Evolutionary conservation across 1,139 yeast species (phyloP).

Genomic region (Scheffersomyces stambukii): DNA sequence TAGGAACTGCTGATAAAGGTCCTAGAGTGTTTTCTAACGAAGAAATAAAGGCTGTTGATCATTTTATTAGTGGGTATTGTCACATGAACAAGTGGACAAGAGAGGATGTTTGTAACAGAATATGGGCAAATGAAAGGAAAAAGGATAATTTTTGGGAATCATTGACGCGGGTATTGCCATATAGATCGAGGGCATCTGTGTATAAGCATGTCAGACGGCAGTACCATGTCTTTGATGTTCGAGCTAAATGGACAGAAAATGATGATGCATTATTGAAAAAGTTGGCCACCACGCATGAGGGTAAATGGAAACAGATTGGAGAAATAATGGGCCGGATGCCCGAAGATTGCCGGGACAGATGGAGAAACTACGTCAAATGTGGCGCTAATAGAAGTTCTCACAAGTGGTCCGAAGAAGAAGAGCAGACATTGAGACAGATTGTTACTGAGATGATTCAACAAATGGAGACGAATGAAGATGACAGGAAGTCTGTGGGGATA

Average conservation of each 20-base stretch:
- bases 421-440: constrained; percentile 52
- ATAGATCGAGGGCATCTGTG: constrained; percentile 80
- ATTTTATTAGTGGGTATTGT: constrained; percentile 67
- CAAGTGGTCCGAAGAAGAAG: constrained; percentile 80
- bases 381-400: constrained; percentile 69
- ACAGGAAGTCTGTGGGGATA: too few relatives aligned
- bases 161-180: constrained; percentile 71
- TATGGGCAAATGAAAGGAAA: constrained; percentile 81
- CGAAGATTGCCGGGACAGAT: constrained; percentile 92
- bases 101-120: constrained; percentile 70
- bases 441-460: constrained; percentile 38
- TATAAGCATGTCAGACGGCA: constrained; percentile 90
- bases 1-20: constrained; percentile 22
- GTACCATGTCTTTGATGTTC: constrained; percentile 77
- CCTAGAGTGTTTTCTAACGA: constrained; percentile 52
- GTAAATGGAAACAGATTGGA: constrained; percentile 86
- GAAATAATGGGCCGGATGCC: constrained; percentile 85
- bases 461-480: constrained; percentile 16
- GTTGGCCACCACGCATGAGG: constrained; percentile 62
- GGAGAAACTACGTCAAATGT: constrained; percentile 93
- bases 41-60: constrained; percentile 69
- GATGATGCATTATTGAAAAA: constrained; percentile 68
- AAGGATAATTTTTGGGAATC: constrained; percentile 90
- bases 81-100: constrained; percentile 56
- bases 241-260: constrained; percentile 85